phyloP scores from a whole-genome alignment of 352 stramenopile genomes.

The Thraustotheca clavata region DNA sequence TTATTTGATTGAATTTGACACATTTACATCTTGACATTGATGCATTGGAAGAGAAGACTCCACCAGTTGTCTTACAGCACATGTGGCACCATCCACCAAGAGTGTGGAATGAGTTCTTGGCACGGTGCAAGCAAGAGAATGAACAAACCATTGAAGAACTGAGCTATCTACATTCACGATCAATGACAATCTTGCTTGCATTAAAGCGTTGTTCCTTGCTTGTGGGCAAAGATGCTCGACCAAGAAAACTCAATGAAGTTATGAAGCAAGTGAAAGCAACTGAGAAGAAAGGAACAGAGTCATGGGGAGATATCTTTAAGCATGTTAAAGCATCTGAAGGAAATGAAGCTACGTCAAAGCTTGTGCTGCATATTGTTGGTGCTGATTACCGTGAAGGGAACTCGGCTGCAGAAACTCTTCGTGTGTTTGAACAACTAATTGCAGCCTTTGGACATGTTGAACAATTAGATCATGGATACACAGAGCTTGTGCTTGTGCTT shows the following conservation, averaged over 20 bases:
- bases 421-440: constrained; percentile 34
- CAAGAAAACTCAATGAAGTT: constrained; percentile 17
- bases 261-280: no score
- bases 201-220: constrained; percentile 3
- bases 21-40: no score
- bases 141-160: background rate
- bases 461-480: constrained; percentile 21
- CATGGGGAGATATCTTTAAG: no score
- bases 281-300: no score
- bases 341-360: background rate
- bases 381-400: constrained; percentile 73
- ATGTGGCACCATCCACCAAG: constrained; percentile 11
- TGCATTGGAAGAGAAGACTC: no score
- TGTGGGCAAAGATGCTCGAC: background rate
- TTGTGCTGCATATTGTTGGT: constrained; percentile 50
- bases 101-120: background rate
- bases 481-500: constrained; percentile 46
- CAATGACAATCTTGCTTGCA: constrained; percentile 10
- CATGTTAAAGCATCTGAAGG: no score
- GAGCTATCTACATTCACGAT: constrained; percentile 15
- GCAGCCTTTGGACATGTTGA: constrained; percentile 34
- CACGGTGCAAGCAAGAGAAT: background rate
- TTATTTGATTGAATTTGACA: background rate
- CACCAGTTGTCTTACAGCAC: background rate
- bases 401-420: constrained; percentile 40